A percentile compares a stretch with the other conserved stretches of the same genome.
These are phyloP conservation scores for Alternaria brassicae DNA, from an alignment of 2,329 filamentous ascomycete species.

Conservation along the genomic window DNA sequence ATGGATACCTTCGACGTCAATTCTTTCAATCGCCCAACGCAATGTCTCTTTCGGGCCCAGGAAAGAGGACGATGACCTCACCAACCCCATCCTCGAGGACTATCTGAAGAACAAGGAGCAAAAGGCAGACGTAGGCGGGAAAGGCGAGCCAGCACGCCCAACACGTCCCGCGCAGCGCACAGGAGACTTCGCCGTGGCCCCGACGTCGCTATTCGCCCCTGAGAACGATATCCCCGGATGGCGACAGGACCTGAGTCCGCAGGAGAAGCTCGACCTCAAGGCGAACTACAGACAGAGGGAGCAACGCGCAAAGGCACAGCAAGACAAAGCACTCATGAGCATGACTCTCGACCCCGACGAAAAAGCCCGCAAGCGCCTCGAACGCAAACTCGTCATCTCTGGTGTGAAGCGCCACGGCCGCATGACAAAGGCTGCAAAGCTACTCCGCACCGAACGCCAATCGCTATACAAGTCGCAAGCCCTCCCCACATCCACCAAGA, in stretches of 20 bases:
- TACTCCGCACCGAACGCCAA: slow-evolving; percentile 71
- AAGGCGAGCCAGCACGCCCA: slow-evolving; percentile 11
- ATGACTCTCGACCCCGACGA: slow-evolving; percentile 74
- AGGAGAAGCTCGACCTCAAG: slow-evolving; percentile 26
- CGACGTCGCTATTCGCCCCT: slow-evolving; percentile 34
- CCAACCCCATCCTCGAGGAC: slow-evolving; percentile 70
- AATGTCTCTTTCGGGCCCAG: slow-evolving; percentile 23
- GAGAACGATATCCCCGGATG: slow-evolving; percentile 38
- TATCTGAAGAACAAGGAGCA: slow-evolving; percentile 46
- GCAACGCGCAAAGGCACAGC: slow-evolving; percentile 17
- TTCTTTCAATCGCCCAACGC: slow-evolving; percentile 27
- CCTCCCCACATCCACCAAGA: slow-evolving; percentile 89
- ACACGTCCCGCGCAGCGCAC: slow-evolving; percentile 9
- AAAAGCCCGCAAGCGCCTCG: slow-evolving; percentile 72
- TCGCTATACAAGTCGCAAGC: slow-evolving; percentile 69
- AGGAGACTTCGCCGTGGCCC: slow-evolving; percentile 26
- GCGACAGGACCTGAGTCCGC: slow-evolving; percentile 21
- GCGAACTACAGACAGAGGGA: slow-evolving; percentile 15
- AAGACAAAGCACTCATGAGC: slow-evolving; percentile 63
- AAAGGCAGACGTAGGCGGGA: slow-evolving; percentile 4
- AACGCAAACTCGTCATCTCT: slow-evolving; percentile 83
- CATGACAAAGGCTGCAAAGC: slow-evolving; percentile 68
- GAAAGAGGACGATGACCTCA: slow-evolving; percentile 26
- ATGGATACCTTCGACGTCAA: slow-evolving; percentile 17
- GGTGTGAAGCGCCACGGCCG: slow-evolving; percentile 73